phyloP scores from a whole-genome alignment of 1,284 basidiomycete species.

The Ceratobasidium sp. region DNA sequence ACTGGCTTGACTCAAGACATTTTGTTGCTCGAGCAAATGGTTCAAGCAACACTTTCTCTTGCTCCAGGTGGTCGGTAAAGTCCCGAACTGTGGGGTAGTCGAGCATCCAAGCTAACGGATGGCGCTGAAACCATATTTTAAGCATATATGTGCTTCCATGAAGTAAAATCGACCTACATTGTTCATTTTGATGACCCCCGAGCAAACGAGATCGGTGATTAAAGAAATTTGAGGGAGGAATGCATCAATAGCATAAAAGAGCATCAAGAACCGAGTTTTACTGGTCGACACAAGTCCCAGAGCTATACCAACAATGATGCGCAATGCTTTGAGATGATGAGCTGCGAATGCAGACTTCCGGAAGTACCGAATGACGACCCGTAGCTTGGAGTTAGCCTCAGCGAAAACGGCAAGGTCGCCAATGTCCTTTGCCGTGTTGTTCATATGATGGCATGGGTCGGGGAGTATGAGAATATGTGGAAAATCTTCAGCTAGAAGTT shows the following conservation, averaged over 20 bases:
- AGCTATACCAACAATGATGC: background rate
- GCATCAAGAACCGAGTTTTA: background rate
- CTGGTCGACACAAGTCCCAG: background rate
- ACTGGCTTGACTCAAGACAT: constrained; percentile 36
- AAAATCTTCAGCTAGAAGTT: constrained; percentile 48
- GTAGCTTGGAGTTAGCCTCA: constrained; percentile 48
- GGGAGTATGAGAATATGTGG: constrained; percentile 53
- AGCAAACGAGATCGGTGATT: background rate
- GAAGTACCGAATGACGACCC: constrained; percentile 50
- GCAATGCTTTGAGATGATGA: constrained; percentile 49
- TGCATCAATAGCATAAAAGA: background rate
- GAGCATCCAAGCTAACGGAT: constrained; percentile 9
- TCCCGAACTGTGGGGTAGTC: background rate
- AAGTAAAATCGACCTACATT: background rate
- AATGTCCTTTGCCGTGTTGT: constrained; percentile 54
- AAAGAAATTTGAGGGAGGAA: background rate
- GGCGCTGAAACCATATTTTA: background rate
- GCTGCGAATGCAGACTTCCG: constrained; percentile 52
- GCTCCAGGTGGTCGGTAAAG: background rate
- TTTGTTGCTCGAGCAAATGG: constrained; percentile 29
- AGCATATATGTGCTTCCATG: background rate
- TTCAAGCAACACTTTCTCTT: constrained; percentile 14
- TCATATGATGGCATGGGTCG: constrained; percentile 55
- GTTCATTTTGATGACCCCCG: background rate
- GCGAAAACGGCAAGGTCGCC: constrained; percentile 51